Evolutionary conservation across 441 rosid genomes (phyloP), one percentile per base, ranked within the genome.

Genomic region (Theobroma grandiflorum): DNA sequence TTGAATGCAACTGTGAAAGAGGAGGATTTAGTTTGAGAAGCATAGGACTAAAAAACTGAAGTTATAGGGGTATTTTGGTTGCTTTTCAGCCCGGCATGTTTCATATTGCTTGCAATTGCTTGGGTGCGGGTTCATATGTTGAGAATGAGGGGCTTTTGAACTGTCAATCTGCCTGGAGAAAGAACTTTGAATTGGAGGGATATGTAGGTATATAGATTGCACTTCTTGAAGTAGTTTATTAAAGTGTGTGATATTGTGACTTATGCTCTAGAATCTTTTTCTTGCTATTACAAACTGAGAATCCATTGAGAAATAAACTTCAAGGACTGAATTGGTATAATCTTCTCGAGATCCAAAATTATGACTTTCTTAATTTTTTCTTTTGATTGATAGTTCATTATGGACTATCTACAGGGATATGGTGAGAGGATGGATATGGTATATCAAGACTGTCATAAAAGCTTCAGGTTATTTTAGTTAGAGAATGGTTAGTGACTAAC

Each of bases 191-290:
- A 59, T 59, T 59, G 64, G 57, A 26, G 57, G 58, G 42, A 31
- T 70, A 7, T 15, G 10, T 9, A 37, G 15, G 6, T 22, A 2
- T 70, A 70, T 26, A 15, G 40, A 50, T 70, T 70, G 59, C 74
- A 47, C 31, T 49, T 26, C 26, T 26, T 69, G 20, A 69, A 47
- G 74, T 6, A 49, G 31, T 49, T 31, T 15, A 14, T 70, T 15
- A 22, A 47, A 26, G 74, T 70, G 16, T 43, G 53, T 70, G 74
- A 70, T 70, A 49, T 42, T 67, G 9, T 18, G 31, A 67, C 16
- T 20, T 42, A 4, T 20, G 72, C 20, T 15, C 50, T 4, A n/a
- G 16, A 42, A 35, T 70, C 58, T 9, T 49, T 37, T 53, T 33
- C 37, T 31, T 45, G 50, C 52, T n/a, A 67, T 33, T 42, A 16